Percentiles rank a stretch among this genome's conserved stretches.
Conservation (phyloP, 169 alveolate species). For the Toxoplasma gondii region DNA sequence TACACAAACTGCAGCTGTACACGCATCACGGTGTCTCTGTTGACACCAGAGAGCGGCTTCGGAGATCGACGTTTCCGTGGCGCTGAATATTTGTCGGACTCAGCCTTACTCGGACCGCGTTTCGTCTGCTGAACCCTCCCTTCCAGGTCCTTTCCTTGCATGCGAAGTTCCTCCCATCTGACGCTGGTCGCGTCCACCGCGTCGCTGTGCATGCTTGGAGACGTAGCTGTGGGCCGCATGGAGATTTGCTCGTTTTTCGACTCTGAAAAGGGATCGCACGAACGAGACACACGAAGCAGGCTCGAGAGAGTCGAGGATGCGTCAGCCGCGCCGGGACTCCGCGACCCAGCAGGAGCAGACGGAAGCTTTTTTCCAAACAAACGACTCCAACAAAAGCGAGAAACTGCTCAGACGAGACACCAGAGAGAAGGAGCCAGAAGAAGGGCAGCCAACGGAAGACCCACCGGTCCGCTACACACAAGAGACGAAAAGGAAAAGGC, state of each 20-base stretch:
- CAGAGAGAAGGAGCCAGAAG: background rate
- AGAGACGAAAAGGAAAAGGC: too few relatives aligned
- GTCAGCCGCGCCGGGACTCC: background rate
- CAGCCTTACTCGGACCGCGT: background rate
- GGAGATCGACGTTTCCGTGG: too few relatives aligned
- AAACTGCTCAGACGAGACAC: background rate
- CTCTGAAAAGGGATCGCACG: background rate
- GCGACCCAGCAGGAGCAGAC: background rate
- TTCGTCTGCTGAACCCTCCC: background rate
- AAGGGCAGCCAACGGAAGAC: too few relatives aligned
- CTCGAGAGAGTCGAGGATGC: background rate
- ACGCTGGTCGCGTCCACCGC: background rate
- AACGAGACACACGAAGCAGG: background rate
- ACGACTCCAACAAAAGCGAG: background rate
- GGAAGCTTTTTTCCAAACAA: background rate
- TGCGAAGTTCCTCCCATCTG: background rate
- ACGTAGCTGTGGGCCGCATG: conserved; percentile 43
- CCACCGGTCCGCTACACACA: too few relatives aligned
- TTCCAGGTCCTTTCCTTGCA: background rate
- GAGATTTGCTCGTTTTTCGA: conserved; percentile 15
- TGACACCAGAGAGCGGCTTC: too few relatives aligned
- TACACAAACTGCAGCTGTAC: too few relatives aligned
- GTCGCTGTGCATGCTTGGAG: background rate
- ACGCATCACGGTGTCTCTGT: too few relatives aligned
- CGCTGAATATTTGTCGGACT: background rate